A percentile compares a stretch with the other conserved stretches of the same genome.
Evolutionary conservation across 1,284 basidiomycete genomes (phyloP).

Genomic region (Ustilago vetiveriae): DNA sequence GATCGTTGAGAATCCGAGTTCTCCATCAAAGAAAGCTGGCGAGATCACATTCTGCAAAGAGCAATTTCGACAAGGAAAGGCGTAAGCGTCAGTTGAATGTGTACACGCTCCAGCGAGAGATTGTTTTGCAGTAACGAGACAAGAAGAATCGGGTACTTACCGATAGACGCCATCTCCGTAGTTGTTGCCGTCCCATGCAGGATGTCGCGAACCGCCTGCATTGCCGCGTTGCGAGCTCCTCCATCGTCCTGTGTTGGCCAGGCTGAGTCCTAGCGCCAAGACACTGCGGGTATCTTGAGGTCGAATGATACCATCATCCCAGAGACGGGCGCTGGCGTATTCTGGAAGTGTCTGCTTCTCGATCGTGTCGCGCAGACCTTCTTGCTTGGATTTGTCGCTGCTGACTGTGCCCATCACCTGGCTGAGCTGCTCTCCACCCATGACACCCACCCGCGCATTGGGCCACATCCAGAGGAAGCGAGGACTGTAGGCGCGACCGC

Average conservation of each 20-base stretch:
- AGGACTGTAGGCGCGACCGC: constrained; percentile 78
- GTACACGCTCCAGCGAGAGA: too few species aligned
- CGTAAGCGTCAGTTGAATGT: too few species aligned
- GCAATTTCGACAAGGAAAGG: too few species aligned
- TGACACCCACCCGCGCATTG: constrained; percentile 93
- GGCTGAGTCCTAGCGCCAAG: constrained; percentile 82
- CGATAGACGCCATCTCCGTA: constrained; percentile 52
- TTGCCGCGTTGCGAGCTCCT: constrained; percentile 44
- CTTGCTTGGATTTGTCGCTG: constrained; percentile 43
- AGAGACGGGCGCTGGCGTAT: constrained; percentile 87
- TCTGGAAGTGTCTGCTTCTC: constrained; percentile 85
- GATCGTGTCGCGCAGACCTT: constrained; percentile 79
- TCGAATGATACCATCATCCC: constrained; percentile 94
- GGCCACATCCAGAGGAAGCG: constrained; percentile 99
- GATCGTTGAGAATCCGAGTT: too few species aligned
- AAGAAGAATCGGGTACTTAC: not conserved
- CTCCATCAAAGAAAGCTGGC: too few species aligned
- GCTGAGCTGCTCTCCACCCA: constrained; percentile 91
- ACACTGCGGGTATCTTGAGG: constrained; percentile 90
- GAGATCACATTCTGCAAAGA: too few species aligned
- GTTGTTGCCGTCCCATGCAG: constrained; percentile 61
- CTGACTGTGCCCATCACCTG: constrained; percentile 91
- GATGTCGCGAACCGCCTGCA: constrained; percentile 43
- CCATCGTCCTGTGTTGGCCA: constrained; percentile 70
- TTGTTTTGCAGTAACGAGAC: too few species aligned